Evolutionary conservation across 345 rosid species (phyloP).

Genomic region (Anastatica hierochuntica): DNA sequence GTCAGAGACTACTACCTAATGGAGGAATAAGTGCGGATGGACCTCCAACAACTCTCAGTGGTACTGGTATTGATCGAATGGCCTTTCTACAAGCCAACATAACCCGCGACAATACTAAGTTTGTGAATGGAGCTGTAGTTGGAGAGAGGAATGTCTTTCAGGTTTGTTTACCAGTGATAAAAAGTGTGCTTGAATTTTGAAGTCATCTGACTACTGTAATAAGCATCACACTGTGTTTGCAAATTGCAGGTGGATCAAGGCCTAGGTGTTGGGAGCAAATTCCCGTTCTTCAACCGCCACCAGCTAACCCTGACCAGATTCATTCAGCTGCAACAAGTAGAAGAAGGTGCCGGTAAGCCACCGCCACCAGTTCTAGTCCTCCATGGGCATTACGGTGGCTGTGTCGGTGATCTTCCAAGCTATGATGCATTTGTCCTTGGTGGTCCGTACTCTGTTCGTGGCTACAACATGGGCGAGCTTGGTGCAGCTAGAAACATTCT

Average conservation of each 20-base stretch:
- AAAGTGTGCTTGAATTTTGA: background rate
- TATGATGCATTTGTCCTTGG: slow-evolving; percentile 97
- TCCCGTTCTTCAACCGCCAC: slow-evolving; percentile 95
- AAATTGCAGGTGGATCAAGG: slow-evolving; percentile 87
- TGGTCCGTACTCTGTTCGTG: slow-evolving; percentile 98
- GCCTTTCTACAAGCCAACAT: slow-evolving; percentile 89
- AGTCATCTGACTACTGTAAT: background rate
- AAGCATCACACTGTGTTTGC: slow-evolving; percentile 1
- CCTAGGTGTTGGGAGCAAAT: slow-evolving; percentile 88
- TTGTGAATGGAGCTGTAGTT: slow-evolving; percentile 91
- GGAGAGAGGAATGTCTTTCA: slow-evolving; percentile 95
- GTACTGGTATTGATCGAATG: slow-evolving; percentile 89
- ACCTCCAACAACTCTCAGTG: slow-evolving; percentile 97
- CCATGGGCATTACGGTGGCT: slow-evolving; percentile 95
- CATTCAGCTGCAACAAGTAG: slow-evolving; percentile 74
- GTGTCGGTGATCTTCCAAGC: slow-evolving; percentile 96
- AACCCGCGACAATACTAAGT: slow-evolving; percentile 95
- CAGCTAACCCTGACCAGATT: slow-evolving; percentile 79
- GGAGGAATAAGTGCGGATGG: slow-evolving; percentile 99
- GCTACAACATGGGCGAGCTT: slow-evolving; percentile 98
- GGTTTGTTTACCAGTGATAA: slow-evolving; percentile 35
- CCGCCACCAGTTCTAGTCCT: slow-evolving; percentile 94
- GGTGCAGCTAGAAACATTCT: slow-evolving; percentile 84
- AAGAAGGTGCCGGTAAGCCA: slow-evolving; percentile 74
- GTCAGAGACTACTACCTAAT: slow-evolving; percentile 88